A percentile compares a stretch with the other conserved stretches of the same genome.
phyloP scores from a whole-genome alignment of 1,139 yeast species.

The Diutina mesorugosa region DNA sequence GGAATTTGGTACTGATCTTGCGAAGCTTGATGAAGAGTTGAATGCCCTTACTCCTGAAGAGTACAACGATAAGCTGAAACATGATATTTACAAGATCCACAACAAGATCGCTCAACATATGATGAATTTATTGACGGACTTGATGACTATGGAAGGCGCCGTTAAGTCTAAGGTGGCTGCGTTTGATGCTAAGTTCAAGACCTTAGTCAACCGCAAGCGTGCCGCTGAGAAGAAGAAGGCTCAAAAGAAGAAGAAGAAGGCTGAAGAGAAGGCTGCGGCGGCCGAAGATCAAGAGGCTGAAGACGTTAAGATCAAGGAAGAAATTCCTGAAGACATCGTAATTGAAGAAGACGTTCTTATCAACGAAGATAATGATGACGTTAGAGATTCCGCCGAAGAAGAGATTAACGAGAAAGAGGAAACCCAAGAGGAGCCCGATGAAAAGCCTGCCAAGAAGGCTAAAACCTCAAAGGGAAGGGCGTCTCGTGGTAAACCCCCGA shows the following conservation, averaged over 20 bases:
- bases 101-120: slow-evolving; percentile 1
- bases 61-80: not conserved
- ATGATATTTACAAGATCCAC: not conserved
- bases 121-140: not conserved
- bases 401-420: not conserved
- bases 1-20: not conserved
- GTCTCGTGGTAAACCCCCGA: not conserved
- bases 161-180: not conserved
- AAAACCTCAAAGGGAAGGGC: not conserved
- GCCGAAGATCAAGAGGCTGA: slow-evolving; percentile 9
- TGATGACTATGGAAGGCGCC: not conserved
- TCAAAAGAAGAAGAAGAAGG: not conserved
- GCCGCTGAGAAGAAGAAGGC: not conserved
- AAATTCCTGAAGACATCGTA: not conserved
- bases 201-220: not conserved
- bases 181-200: not conserved
- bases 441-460: not conserved
- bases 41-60: not conserved
- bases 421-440: not conserved
- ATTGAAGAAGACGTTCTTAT: not conserved
- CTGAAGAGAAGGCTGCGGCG: not conserved
- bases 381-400: not conserved
- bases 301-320: slow-evolving; percentile 15
- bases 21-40: not conserved
- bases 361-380: not conserved